Evolutionary conservation across 805 yeast genomes (phyloP).

Genomic region (Saccharomycopsis fodiens): DNA sequence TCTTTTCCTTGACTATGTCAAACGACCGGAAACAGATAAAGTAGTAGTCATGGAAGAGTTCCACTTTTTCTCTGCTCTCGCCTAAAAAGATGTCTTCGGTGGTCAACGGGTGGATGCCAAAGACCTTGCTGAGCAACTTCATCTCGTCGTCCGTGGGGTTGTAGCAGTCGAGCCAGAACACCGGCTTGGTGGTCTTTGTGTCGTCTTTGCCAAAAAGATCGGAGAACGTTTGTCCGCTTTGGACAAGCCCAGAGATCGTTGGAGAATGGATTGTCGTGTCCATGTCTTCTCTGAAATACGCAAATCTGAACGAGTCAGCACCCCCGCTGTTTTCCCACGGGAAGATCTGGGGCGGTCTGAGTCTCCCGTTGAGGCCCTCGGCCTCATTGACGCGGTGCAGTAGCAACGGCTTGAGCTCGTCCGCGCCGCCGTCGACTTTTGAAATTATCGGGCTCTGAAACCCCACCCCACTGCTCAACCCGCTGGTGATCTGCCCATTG

Average conservation of each 20-base stretch:
- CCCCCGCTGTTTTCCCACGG: constrained; percentile 56
- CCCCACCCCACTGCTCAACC: constrained; percentile 8
- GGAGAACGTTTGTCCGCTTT: constrained; percentile 51
- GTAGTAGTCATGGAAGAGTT: constrained; percentile 80
- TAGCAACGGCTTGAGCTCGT: constrained; percentile 8
- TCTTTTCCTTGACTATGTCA: constrained; percentile 46
- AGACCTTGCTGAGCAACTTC: constrained; percentile 86
- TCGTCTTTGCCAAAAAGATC: constrained; percentile 43
- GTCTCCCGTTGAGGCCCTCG: constrained; percentile 49
- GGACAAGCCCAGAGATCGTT: constrained; percentile 71
- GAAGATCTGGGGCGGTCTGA: constrained; percentile 65
- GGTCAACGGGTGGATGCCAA: constrained; percentile 95
- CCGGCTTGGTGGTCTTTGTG: constrained; percentile 3
- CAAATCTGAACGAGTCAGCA: constrained; percentile 62
- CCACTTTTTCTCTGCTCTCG: constrained; percentile 96
- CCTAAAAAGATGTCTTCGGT: constrained; percentile 96
- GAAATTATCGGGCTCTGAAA: constrained; percentile 17
- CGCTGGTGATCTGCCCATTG: background rate
- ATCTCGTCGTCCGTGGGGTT: constrained; percentile 94
- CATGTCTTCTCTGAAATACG: constrained; percentile 86
- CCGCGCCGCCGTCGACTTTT: constrained; percentile 14
- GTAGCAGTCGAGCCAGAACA: constrained; percentile 76
- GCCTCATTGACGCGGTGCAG: constrained; percentile 40
- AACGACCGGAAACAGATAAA: constrained; percentile 97
- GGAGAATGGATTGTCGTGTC: constrained; percentile 89